phyloP scores from a whole-genome alignment of 2,329 filamentous ascomycete species.

The Polytolypa hystricis region DNA sequence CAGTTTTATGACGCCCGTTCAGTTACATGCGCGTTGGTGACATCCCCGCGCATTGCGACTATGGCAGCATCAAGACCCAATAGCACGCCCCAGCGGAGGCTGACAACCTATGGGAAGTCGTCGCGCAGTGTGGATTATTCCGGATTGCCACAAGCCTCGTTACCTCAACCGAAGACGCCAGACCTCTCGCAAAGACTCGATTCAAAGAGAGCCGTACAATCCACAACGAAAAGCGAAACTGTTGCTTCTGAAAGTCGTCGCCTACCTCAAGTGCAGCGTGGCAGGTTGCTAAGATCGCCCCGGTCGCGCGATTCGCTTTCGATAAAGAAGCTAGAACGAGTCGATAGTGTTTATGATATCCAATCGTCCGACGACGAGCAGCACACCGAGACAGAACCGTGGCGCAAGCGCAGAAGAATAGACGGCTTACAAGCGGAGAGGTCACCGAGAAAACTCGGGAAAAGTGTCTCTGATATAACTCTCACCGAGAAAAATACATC shows the following conservation, averaged over 20 bases:
- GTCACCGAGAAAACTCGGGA: not conserved
- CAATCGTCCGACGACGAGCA: constrained; percentile 20
- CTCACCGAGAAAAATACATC: no score
- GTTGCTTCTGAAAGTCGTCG: no score
- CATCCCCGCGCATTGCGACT: no score
- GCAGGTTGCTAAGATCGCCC: no score
- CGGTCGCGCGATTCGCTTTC: no score
- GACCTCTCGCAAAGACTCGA: not conserved
- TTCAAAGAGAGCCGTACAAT: no score
- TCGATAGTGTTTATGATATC: constrained; percentile 15
- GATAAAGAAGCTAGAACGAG: no score
- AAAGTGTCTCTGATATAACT: no score
- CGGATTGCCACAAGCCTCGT: not conserved
- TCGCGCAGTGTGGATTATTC: constrained; percentile 6
- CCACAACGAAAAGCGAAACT: no score
- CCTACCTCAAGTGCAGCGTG: no score
- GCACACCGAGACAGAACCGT: constrained; percentile 2
- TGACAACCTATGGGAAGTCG: constrained; percentile 12
- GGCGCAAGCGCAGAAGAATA: constrained; percentile 12
- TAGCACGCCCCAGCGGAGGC: constrained; percentile 8
- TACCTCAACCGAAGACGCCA: not conserved
- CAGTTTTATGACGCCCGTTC: no score
- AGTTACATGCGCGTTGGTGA: no score
- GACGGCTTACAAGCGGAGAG: not conserved
- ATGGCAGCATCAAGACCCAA: constrained; percentile 4